Evolutionary conservation across 2,329 filamentous ascomycete genomes (phyloP), one percentile per base, ranked within the genome.

Genomic region (Colletotrichum caudatum): DNA sequence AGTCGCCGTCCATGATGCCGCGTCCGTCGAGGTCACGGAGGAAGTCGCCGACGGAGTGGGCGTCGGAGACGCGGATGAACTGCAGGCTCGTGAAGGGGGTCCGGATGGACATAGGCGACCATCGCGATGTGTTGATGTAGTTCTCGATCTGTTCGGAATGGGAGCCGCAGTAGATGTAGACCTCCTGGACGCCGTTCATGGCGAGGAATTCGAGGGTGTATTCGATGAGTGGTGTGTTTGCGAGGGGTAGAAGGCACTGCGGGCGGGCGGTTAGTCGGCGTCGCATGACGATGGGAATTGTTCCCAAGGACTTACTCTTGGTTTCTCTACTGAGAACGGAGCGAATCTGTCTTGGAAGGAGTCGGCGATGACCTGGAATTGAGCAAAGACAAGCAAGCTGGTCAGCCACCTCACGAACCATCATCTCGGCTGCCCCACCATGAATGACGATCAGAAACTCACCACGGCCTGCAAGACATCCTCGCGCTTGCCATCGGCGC

Each of bases 121-220:
- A 94, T 39, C 88, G 84, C 1, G 96, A 98, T 20, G 87, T 86
- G 78, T 91, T 88, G 76, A 99, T 91, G 80, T 98, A 97, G 75
- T 90, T 88, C 83, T 98, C 95, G 66, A 99, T 89, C 80, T 94
- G 90, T 71, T 96, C 92, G 39, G 92, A 93, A 80, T 98, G 94
- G 37, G 94, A 91, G 72, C 94, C 93, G 76, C 93, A 95, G 84
- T 98, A 98, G 70, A 99, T 89, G 80, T 93, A 97, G 65, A 98
- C 93, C 75, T 98, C 94, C 76, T 96, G 91, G n/a, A 98, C 94
- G 69, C 95, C 94, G 70, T 96, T 94, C 87, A 95, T 95, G 74
- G 94, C 94, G 0, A 99, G 90, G 78, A 97, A 98, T 79, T 98
- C 95, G 77, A 98, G 91, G 5, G 95, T 98, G 81, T 99, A 98